A percentile compares a stretch with the other conserved stretches of the same genome.
These are phyloP conservation scores for Rostrohypoxylon terebratum DNA, from an alignment of 495 filamentous ascomycete species.

Conservation along the genomic window DNA sequence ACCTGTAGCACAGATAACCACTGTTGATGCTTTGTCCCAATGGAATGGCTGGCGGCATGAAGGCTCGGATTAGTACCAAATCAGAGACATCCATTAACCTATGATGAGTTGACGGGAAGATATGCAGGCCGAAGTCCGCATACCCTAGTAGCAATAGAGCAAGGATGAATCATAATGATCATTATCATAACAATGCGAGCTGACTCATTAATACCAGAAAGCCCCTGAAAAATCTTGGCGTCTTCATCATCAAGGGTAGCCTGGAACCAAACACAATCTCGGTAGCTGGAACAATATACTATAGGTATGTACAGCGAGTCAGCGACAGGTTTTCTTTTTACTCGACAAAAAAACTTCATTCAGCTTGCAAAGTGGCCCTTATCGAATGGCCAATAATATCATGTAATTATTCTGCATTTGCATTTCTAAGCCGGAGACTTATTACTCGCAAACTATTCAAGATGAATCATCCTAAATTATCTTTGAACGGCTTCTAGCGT, in stretches of 20 bases:
- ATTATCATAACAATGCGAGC: neutral
- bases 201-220: constrained; percentile 8
- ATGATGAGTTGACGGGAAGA: neutral
- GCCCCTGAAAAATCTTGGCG: neutral
- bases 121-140: constrained; percentile 2
- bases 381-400: neutral
- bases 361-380: neutral
- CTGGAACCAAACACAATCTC: neutral
- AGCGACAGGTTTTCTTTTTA: neutral
- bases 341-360: neutral
- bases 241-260: neutral
- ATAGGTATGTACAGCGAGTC: no score
- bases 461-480: neutral
- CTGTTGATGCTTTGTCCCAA: no score
- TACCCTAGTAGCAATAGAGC: neutral
- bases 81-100: neutral
- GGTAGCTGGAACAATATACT: neutral
- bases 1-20: no score
- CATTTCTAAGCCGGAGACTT: neutral
- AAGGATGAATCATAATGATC: neutral
- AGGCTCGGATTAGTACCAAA: neutral
- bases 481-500: neutral
- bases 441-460: neutral
- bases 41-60: neutral
- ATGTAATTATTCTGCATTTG: neutral